phyloP scores from a whole-genome alignment of 108 stramenopile species.

The Skeletonema menzelii region DNA sequence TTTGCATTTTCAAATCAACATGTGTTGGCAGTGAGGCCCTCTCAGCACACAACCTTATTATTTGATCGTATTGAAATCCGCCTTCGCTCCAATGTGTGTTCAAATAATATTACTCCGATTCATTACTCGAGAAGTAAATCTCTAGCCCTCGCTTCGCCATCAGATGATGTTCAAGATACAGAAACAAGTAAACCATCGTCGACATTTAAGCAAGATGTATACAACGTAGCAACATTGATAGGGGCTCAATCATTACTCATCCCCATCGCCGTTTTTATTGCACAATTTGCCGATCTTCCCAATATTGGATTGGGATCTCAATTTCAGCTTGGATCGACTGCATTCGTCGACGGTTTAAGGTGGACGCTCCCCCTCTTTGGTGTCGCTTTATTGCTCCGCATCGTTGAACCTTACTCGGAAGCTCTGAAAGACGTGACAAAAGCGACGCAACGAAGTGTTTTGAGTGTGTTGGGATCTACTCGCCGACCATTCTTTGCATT shows the following conservation, averaged over 20 bases:
- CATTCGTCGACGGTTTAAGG: slow-evolving; percentile 47
- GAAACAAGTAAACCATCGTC: not conserved
- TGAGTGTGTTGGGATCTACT: slow-evolving; percentile 63
- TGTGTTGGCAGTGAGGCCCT: not conserved
- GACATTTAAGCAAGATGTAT: slow-evolving; percentile 21
- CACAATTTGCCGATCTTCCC: slow-evolving; percentile 47
- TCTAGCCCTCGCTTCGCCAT: not conserved
- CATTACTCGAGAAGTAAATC: not conserved
- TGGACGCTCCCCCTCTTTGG: slow-evolving; percentile 62
- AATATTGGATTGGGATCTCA: slow-evolving; percentile 64
- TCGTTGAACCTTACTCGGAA: slow-evolving; percentile 62
- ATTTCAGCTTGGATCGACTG: slow-evolving; percentile 28
- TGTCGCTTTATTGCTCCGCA: slow-evolving; percentile 52
- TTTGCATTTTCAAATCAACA: not conserved
- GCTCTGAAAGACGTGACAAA: slow-evolving; percentile 74
- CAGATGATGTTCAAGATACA: not conserved
- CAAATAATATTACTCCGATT: not conserved
- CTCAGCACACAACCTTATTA: not conserved
- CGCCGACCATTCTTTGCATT: slow-evolving; percentile 60
- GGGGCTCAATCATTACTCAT: slow-evolving; percentile 72
- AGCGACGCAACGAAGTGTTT: slow-evolving; percentile 77
- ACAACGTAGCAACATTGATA: slow-evolving; percentile 57
- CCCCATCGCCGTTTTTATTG: slow-evolving; percentile 44
- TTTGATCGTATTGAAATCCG: not conserved
- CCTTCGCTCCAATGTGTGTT: not conserved